Conservation (phyloP, 1,139 yeast species). For the Debaryomyces coudertii region DNA sequence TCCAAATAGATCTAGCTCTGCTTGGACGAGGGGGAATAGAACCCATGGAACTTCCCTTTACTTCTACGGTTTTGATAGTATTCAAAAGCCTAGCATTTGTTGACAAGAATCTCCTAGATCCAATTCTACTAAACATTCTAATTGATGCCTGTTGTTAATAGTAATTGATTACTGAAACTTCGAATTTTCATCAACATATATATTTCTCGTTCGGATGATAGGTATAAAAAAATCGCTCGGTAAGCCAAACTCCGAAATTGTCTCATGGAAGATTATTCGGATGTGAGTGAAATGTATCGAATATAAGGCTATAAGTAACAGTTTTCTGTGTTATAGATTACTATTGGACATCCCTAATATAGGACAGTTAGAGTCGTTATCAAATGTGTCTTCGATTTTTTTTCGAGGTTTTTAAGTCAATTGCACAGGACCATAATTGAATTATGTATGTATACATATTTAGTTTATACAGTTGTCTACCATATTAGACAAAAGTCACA, state of each 20-base stretch:
- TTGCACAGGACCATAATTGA: no score
- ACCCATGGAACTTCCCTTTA: constrained; percentile 9
- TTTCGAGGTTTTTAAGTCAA: no score
- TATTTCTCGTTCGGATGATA: not conserved
- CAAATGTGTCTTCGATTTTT: no score
- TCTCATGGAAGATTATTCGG: not conserved
- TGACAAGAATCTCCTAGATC: constrained; percentile 23
- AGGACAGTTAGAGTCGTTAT: no score
- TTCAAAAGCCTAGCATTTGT: constrained; percentile 18
- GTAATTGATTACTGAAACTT: no score
- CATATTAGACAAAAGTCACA: no score
- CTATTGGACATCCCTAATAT: no score
- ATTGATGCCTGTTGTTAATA: not conserved
- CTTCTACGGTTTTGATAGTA: constrained; percentile 11
- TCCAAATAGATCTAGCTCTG: constrained; percentile 23
- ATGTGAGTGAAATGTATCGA: not conserved
- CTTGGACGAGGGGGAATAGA: constrained; percentile 11
- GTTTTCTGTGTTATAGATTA: no score
- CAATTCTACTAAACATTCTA: constrained; percentile 15
- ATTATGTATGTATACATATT: no score
- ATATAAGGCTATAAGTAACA: not conserved
- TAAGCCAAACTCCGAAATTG: constrained; percentile 2
- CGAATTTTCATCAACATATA: not conserved
- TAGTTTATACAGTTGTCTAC: no score
- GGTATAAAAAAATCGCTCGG: constrained; percentile 1